These are phyloP conservation scores for Vigna hirtella DNA, from an alignment of 306 rosid genomes.

Conservation along the genomic window DNA sequence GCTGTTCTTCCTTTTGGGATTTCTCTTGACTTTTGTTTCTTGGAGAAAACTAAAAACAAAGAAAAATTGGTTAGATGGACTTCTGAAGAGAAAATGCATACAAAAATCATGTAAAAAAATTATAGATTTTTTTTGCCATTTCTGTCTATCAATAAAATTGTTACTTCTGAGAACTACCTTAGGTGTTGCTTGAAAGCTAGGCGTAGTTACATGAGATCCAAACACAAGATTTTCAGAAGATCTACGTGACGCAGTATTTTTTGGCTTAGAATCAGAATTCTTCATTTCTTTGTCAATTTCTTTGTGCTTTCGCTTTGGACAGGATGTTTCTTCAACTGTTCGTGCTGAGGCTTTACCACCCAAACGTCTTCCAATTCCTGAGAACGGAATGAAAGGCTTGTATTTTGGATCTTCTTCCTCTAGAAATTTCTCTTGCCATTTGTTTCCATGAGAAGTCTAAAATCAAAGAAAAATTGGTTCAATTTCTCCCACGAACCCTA, in stretches of 20 bases:
- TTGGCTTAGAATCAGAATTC: too few species aligned
- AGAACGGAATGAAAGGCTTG: slow-evolving; percentile 50
- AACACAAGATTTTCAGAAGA: too few species aligned
- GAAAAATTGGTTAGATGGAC: background rate
- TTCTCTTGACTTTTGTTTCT: slow-evolving; percentile 43
- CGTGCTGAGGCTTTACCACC: too few species aligned
- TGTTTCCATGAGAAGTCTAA: slow-evolving; percentile 41
- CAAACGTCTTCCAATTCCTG: too few species aligned
- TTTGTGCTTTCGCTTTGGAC: background rate
- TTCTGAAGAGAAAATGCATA: background rate
- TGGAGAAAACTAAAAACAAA: slow-evolving; percentile 36
- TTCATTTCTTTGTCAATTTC: slow-evolving; percentile 41
- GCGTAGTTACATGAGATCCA: too few species aligned
- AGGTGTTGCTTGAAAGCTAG: too few species aligned
- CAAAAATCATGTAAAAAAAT: background rate
- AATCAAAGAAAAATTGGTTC: slow-evolving; percentile 3
- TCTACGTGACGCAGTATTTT: too few species aligned
- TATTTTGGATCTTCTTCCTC: slow-evolving; percentile 53
- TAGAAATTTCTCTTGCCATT: slow-evolving; percentile 42
- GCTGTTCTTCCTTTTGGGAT: slow-evolving; percentile 47
- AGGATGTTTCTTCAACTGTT: too few species aligned
- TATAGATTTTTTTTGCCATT: background rate
- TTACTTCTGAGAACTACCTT: background rate
- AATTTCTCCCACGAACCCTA: too few species aligned
- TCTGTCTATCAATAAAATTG: background rate